Base-by-base conservation (phyloP, 169 alveolate species). In the Plasmodium sp. region DNA sequence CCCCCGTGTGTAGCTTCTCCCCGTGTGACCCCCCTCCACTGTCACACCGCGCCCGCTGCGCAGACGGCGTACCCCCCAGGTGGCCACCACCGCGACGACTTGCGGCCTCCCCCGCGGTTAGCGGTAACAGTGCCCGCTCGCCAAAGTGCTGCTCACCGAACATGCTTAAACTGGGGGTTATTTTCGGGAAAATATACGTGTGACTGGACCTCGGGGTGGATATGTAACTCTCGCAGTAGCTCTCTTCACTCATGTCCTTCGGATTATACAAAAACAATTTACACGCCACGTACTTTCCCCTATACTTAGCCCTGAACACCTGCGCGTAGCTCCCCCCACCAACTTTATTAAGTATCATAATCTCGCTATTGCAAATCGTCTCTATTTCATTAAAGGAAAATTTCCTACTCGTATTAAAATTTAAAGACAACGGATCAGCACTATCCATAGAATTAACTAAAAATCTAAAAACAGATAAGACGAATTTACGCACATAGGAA, bases 401-500 rank as follows among this genome's bases (percentile, higher is more conserved):
- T 58, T 79, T 81, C 7, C 81, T 34, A 6, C 58, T 73, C 2
- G 77, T 41, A 27, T 95, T 95, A 75, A 75, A 93, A 81, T 62
- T 85, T 27, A 95, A 54, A 22, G 93, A 80, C 36, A 91, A 84
- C 5, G 94, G 94, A 93, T 95, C 97, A 45, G 95, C 94, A 48
- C 79, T 85, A 81, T 95, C 97, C 33, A 95, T 34, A 14, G 93
- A 95, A 81, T 84, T 93, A 34, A 94, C 94, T 43, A 95, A 92
- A 54, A 84, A 94, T 12, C 88, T 81, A 81, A 95, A 95, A 72
- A 95, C 93, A 77, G 93, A 93, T 18, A 86, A 51, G 12, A 95
- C 93, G 74, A 86, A 95, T 86, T 75, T 92, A 39, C 97, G 56
- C 34, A 85, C 85, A 82, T 95, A 95, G 6, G 39, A 10, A 84